Evolutionary conservation across 768 basidiomycete genomes (phyloP).

Genomic region (Mycena alexandri): DNA sequence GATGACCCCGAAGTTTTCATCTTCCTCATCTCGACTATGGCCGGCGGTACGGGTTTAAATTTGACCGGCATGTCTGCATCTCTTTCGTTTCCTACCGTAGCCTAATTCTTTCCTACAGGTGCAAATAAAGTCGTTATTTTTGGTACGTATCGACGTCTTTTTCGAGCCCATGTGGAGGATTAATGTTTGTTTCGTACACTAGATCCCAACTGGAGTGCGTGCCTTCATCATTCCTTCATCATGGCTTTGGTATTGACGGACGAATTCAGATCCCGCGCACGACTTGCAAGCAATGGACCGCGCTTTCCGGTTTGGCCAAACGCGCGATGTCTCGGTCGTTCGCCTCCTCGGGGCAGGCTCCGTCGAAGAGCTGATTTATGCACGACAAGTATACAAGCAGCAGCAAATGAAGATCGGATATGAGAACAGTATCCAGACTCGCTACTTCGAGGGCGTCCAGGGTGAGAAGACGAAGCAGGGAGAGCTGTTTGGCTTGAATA

Average conservation of each 20-base stretch:
- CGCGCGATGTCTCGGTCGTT: slow-evolving; percentile 86
- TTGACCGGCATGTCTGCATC: slow-evolving; percentile 62
- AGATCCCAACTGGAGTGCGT: slow-evolving; percentile 97
- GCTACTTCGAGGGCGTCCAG: slow-evolving; percentile 89
- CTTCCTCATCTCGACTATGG: slow-evolving; percentile 91
- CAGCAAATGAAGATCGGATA: slow-evolving; percentile 95
- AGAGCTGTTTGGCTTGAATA: slow-evolving; percentile 87
- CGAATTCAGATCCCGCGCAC: slow-evolving; percentile 86
- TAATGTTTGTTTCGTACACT: slow-evolving; percentile 32
- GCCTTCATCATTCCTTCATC: background rate
- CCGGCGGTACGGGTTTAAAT: slow-evolving; percentile 93
- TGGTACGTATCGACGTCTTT: slow-evolving; percentile 53
- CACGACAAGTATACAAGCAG: slow-evolving; percentile 92
- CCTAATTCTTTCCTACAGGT: slow-evolving; percentile 49
- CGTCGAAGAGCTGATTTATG: slow-evolving; percentile 89
- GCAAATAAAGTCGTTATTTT: slow-evolving; percentile 97
- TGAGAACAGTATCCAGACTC: slow-evolving; percentile 84
- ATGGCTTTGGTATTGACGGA: slow-evolving; percentile 10
- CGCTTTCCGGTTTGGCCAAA: slow-evolving; percentile 90
- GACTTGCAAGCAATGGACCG: slow-evolving; percentile 94
- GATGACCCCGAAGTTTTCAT: slow-evolving; percentile 77
- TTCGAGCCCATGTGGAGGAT: background rate
- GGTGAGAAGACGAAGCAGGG: slow-evolving; percentile 81
- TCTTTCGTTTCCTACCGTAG: background rate
- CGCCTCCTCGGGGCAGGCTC: slow-evolving; percentile 89